Conservation (phyloP, 1,284 basidiomycete genomes). For the Ganoderma sp. region DNA sequence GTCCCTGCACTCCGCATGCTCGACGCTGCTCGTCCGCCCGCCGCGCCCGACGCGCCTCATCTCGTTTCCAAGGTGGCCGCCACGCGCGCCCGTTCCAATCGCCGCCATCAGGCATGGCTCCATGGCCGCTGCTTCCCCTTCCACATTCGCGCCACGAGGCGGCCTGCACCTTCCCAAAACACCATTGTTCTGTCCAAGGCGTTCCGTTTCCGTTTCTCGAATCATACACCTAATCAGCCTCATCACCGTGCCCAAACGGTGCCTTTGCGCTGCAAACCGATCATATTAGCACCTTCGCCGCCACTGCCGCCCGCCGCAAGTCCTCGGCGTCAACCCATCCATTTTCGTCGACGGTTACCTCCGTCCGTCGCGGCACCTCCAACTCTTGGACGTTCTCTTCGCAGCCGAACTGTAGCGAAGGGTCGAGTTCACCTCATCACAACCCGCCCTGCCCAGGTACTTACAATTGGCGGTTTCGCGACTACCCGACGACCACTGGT, state of each 20-base stretch:
- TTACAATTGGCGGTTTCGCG: background rate
- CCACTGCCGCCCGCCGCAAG: conserved; percentile 13
- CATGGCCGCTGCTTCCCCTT: background rate
- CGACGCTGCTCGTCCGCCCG: background rate
- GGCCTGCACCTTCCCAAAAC: conserved; percentile 20
- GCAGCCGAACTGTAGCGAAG: background rate
- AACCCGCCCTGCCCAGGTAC: background rate
- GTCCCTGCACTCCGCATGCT: conserved; percentile 1
- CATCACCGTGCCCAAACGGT: conserved; percentile 11
- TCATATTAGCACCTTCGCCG: conserved; percentile 20
- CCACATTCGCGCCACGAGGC: conserved; percentile 18
- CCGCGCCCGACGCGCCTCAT: background rate
- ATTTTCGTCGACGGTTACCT: background rate
- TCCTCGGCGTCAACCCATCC: conserved; percentile 7
- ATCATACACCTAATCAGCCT: conserved; percentile 24
- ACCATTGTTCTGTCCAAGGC: conserved; percentile 24
- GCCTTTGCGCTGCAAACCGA: conserved; percentile 28
- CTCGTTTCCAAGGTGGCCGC: background rate
- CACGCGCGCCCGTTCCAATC: conserved; percentile 24
- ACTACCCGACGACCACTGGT: background rate
- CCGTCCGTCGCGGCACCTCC: background rate
- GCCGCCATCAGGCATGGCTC: conserved; percentile 20
- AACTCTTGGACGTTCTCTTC: background rate
- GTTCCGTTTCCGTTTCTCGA: conserved; percentile 20
- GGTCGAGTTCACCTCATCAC: background rate